A percentile compares a stretch with the other conserved stretches of the same genome.
phyloP scores from a whole-genome alignment of 257 asterid genomes.

The Cynanchum wilfordii region DNA sequence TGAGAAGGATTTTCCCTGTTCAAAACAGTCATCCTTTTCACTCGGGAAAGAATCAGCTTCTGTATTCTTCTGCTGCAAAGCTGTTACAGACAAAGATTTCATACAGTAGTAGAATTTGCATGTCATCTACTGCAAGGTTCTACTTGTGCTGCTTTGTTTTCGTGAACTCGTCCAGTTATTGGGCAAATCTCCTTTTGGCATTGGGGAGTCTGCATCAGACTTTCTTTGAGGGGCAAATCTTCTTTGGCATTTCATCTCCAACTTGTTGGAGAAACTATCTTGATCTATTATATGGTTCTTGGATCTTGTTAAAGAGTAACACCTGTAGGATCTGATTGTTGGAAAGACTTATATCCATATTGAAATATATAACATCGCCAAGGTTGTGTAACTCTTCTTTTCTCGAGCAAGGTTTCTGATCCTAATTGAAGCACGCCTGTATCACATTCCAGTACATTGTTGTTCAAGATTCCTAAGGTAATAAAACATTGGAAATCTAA shows the following conservation, averaged over 20 bases:
- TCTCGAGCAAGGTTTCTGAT: slow-evolving; percentile 9
- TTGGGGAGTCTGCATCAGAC: slow-evolving; percentile 40
- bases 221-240: slow-evolving; percentile 61
- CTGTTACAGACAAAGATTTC: slow-evolving; percentile 14
- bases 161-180: slow-evolving; percentile 21
- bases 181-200: slow-evolving; percentile 73
- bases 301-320: too few species aligned
- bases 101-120: slow-evolving; percentile 16
- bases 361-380: neutral
- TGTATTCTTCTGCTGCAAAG: slow-evolving; percentile 14
- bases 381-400: neutral
- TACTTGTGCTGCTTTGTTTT: slow-evolving; percentile 20
- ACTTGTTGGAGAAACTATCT: slow-evolving; percentile 43
- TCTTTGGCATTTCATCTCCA: slow-evolving; percentile 87
- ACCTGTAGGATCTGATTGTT: slow-evolving; percentile 15
- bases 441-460: slow-evolving; percentile 11
- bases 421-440: slow-evolving; percentile 11
- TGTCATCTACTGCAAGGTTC: slow-evolving; percentile 20
- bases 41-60: slow-evolving; percentile 14
- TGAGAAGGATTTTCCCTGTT: slow-evolving; percentile 19
- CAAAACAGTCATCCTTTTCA: slow-evolving; percentile 9
- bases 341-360: neutral
- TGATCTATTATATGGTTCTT: slow-evolving; percentile 14
- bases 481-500: neutral
- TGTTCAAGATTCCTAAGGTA: slow-evolving; percentile 8